Evolutionary conservation across 2,329 filamentous ascomycete species (phyloP).

Genomic region (Diaporthe sp.): DNA sequence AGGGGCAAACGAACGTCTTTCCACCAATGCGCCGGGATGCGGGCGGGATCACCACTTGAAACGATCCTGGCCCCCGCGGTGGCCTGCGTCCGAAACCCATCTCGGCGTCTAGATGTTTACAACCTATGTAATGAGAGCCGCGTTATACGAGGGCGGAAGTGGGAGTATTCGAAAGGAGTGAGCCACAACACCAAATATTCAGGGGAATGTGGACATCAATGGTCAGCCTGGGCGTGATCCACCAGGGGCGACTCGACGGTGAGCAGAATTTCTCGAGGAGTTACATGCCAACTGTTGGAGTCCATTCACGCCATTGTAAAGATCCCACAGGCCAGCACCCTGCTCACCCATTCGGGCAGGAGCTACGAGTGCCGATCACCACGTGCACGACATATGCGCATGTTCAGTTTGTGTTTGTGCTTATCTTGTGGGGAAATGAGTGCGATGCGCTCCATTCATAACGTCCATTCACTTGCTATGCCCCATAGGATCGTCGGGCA

Average conservation of each 20-base stretch:
- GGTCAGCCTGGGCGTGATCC: background rate
- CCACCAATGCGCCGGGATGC: constrained; percentile 13
- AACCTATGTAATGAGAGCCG: background rate
- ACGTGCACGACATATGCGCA: constrained; percentile 1
- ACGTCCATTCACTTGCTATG: background rate
- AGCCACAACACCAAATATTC: background rate
- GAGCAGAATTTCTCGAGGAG: background rate
- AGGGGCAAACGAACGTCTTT: constrained; percentile 20
- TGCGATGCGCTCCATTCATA: background rate
- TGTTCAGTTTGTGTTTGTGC: background rate
- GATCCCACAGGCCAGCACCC: background rate
- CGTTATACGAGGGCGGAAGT: background rate
- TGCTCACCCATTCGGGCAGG: background rate
- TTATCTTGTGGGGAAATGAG: background rate
- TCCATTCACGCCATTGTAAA: background rate
- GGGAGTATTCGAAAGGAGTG: background rate
- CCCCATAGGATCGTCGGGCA: background rate
- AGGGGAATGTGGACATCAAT: background rate
- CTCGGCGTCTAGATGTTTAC: constrained; percentile 7
- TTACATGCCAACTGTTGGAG: background rate
- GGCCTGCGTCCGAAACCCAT: background rate
- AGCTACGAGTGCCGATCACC: background rate
- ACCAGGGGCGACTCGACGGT: background rate
- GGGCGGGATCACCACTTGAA: constrained; percentile 4
- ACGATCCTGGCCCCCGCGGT: constrained; percentile 1